A percentile compares a stretch with the other conserved stretches of the same genome.
Evolutionary conservation across 1,139 yeast species (phyloP).

Genomic region (Kodamaea suecica): DNA sequence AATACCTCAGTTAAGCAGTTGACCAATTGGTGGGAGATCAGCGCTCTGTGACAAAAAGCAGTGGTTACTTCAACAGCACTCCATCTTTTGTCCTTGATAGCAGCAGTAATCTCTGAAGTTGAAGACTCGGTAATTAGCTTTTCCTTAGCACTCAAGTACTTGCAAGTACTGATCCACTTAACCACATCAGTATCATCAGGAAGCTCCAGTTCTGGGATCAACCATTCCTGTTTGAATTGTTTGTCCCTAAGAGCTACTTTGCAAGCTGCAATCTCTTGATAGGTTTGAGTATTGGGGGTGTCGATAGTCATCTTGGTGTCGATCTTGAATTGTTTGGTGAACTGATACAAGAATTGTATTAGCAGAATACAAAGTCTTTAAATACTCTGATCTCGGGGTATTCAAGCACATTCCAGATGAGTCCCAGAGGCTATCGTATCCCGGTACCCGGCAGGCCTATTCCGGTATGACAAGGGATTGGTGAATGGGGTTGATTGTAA

Average conservation of each 20-base stretch:
- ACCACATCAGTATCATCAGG: slow-evolving; percentile 34
- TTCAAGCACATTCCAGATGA: too few relatives aligned
- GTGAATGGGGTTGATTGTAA: too few relatives aligned
- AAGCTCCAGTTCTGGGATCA: slow-evolving; percentile 31
- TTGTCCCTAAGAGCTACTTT: slow-evolving; percentile 35
- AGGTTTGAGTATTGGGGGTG: slow-evolving; percentile 9
- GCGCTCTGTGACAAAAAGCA: slow-evolving; percentile 40
- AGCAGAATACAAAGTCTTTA: too few relatives aligned
- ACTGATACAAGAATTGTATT: too few relatives aligned
- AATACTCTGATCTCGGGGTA: too few relatives aligned
- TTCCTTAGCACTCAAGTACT: slow-evolving; percentile 19
- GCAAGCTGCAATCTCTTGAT: slow-evolving; percentile 33
- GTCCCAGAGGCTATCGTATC: too few relatives aligned
- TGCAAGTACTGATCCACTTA: slow-evolving; percentile 28
- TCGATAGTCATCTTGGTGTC: background rate
- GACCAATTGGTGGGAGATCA: slow-evolving; percentile 45
- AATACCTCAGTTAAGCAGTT: slow-evolving; percentile 36
- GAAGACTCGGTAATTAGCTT: slow-evolving; percentile 38
- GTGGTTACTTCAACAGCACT: slow-evolving; percentile 33
- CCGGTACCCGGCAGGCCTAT: too few relatives aligned
- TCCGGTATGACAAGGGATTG: too few relatives aligned
- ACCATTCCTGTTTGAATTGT: slow-evolving; percentile 38
- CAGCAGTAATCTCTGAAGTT: slow-evolving; percentile 33
- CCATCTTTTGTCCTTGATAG: slow-evolving; percentile 27
- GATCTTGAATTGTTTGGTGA: background rate